Conservation (phyloP, 2,329 filamentous ascomycete genomes). For the Epicoccum nigrum region DNA sequence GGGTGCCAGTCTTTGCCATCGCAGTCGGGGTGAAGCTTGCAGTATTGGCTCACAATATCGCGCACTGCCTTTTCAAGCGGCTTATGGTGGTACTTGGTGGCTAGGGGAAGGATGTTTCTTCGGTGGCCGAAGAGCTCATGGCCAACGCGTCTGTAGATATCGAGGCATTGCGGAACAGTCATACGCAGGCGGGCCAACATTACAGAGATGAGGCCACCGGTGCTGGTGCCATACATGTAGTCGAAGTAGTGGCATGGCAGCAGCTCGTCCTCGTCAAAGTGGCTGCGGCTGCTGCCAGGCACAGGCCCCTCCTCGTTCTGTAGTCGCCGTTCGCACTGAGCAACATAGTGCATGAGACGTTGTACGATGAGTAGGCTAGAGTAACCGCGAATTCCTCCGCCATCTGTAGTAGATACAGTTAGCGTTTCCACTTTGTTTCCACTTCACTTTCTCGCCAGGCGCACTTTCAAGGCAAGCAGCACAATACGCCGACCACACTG, state of each 20-base stretch:
- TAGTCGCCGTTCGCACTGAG: constrained; percentile 51
- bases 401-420: constrained; percentile 43
- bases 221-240: constrained; percentile 60
- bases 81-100: constrained; percentile 57
- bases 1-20: constrained; percentile 55
- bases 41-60: constrained; percentile 53
- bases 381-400: constrained; percentile 59
- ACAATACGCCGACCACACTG: too few relatives aligned
- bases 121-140: constrained; percentile 56
- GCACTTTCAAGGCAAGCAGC: too few relatives aligned
- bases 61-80: constrained; percentile 56
- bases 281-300: constrained; percentile 27
- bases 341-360: constrained; percentile 56
- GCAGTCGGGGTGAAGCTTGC: constrained; percentile 51
- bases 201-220: constrained; percentile 59
- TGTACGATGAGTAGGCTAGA: constrained; percentile 57
- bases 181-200: constrained; percentile 58
- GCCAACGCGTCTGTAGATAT: constrained; percentile 55
- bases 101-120: constrained; percentile 52
- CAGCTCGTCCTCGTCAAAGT: constrained; percentile 51
- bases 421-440: too few relatives aligned
- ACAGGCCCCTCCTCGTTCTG: constrained; percentile 52
- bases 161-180: constrained; percentile 55
- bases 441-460: too few relatives aligned
- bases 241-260: constrained; percentile 61